A percentile compares a stretch with the other conserved stretches of the same genome.
Evolutionary conservation across 2,329 filamentous ascomycete genomes (phyloP).

Genomic region (Aspergillus sp.): DNA sequence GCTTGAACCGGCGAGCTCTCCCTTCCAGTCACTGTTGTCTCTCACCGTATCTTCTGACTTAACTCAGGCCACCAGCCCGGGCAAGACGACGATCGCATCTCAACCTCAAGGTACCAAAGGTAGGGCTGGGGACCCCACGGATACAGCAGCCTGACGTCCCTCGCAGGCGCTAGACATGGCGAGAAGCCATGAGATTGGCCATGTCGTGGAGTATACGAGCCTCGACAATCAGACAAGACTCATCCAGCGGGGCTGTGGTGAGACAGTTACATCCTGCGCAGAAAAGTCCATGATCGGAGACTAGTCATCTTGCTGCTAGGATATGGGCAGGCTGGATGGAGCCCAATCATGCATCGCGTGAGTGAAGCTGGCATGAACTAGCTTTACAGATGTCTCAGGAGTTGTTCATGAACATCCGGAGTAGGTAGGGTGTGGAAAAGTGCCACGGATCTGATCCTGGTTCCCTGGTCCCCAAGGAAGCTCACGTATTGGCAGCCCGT

Average conservation of each 20-base stretch:
- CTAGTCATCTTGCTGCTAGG: neutral
- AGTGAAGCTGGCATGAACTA: neutral
- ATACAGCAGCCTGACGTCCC: neutral
- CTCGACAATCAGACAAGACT: neutral
- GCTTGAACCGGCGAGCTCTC: neutral
- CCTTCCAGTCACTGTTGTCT: neutral
- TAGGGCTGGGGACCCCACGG: neutral
- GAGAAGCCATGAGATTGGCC: conserved; percentile 4
- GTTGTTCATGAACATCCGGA: neutral
- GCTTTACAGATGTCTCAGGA: conserved; percentile 13
- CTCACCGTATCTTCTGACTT: neutral
- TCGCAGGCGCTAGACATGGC: neutral
- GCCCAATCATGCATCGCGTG: neutral
- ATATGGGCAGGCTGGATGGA: neutral
- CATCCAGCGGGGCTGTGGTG: neutral
- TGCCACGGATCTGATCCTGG: neutral
- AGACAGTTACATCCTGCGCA: conserved; percentile 16
- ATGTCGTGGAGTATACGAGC: conserved; percentile 10
- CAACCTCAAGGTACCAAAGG: neutral
- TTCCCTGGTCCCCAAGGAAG: neutral
- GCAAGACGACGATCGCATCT: conserved; percentile 3
- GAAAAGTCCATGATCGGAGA: neutral
- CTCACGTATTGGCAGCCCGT: conserved; percentile 5
- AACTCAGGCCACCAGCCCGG: neutral
- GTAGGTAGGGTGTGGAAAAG: neutral